Evolutionary conservation across 73 alveolate genomes (phyloP).

Genomic region (Paramecium octaurelia): DNA sequence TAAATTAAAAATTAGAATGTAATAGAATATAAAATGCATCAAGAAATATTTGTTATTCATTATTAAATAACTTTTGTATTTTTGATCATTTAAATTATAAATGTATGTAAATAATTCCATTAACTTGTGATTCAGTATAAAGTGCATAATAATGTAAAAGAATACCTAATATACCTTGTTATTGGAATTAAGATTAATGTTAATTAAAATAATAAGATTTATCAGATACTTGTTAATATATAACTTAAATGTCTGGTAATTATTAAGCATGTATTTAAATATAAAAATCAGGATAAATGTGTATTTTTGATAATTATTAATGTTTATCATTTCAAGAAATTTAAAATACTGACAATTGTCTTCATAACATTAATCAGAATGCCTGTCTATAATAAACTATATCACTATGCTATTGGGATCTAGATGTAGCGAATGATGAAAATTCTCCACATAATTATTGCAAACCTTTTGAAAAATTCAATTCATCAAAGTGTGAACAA

Average conservation of each 20-base stretch:
- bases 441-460: background rate
- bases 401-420: background rate
- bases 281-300: background rate
- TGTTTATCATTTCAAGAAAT: background rate
- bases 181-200: background rate
- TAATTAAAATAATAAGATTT: background rate
- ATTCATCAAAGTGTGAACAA: background rate
- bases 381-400: background rate
- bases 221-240: background rate
- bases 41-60: background rate
- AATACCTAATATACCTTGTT: background rate
- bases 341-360: background rate
- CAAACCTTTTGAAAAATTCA: background rate
- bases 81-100: background rate
- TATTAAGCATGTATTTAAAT: background rate
- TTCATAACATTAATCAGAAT: background rate
- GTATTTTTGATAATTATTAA: background rate
- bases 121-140: background rate
- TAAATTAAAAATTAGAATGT: background rate
- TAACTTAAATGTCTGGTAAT: background rate
- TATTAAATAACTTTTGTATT: background rate
- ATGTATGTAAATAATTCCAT: background rate
- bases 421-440: background rate
- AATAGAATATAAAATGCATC: background rate
- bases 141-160: background rate